Evolutionary conservation across 73 alveolate genomes (phyloP).

Genomic region (Stentor roeselii): DNA sequence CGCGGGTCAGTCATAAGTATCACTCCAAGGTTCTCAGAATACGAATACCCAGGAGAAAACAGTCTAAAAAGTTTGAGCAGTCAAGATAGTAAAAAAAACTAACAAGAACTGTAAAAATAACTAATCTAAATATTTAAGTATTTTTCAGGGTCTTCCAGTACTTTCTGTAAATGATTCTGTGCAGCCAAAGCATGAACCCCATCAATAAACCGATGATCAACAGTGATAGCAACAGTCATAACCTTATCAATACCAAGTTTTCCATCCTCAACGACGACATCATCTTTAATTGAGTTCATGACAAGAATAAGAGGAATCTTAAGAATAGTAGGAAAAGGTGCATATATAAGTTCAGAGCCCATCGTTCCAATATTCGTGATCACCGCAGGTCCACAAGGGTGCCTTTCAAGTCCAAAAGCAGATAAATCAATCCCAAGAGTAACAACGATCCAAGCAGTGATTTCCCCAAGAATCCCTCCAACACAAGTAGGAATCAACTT

Average conservation of each 20-base stretch:
- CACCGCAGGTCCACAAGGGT: slow-evolving; percentile 3
- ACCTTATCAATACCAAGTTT: not conserved
- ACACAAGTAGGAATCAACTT: slow-evolving; percentile 16
- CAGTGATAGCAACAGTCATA: not conserved
- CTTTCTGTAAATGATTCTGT: not conserved
- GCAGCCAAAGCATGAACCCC: not conserved
- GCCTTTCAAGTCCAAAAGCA: not conserved
- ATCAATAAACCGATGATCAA: slow-evolving; percentile 19
- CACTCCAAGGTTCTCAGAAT: slow-evolving; percentile 21
- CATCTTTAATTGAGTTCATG: not conserved
- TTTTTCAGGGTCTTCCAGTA: slow-evolving; percentile 11
- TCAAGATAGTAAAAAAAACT: no score
- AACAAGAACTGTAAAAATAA: no score
- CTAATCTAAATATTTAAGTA: not conserved
- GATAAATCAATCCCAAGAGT: not conserved
- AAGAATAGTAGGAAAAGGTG: slow-evolving; percentile 1
- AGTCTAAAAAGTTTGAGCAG: not conserved
- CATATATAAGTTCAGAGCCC: not conserved
- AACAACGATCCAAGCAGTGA: not conserved
- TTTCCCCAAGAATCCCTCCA: slow-evolving; percentile 8
- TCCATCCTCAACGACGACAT: slow-evolving; percentile 14
- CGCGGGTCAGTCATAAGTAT: not conserved
- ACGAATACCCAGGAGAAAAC: slow-evolving; percentile 21
- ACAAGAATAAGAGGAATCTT: not conserved
- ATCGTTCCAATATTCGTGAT: slow-evolving; percentile 7